phyloP scores from a whole-genome alignment of 305 asterid species.

The Fraxinus paxiana region DNA sequence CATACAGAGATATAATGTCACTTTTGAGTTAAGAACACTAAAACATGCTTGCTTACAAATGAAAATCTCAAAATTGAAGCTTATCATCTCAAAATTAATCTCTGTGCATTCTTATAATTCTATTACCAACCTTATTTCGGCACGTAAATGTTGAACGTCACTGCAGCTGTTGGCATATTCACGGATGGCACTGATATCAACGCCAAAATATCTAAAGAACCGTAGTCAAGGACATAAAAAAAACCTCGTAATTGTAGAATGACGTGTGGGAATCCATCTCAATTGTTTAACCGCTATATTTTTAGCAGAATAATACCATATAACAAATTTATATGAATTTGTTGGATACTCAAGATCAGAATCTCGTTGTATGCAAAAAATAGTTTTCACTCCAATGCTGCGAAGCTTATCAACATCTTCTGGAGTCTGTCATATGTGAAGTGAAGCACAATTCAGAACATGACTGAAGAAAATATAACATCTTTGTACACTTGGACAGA shows the following conservation, averaged over 20 bases:
- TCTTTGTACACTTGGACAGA: conserved; percentile 15
- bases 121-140: conserved; percentile 69
- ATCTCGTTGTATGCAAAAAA: conserved; percentile 83
- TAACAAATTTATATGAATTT: conserved; percentile 18
- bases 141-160: conserved; percentile 85
- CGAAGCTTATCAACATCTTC: conserved; percentile 94
- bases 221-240: conserved; percentile 46
- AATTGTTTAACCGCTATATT: not conserved
- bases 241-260: not conserved
- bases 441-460: conserved; percentile 18
- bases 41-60: not conserved
- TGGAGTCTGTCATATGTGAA: conserved; percentile 58
- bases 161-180: conserved; percentile 61
- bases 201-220: conserved; percentile 69
- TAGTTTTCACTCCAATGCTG: conserved; percentile 79
- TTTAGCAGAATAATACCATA: conserved; percentile 4
- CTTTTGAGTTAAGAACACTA: not conserved
- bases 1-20: not conserved
- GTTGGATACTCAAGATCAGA: conserved; percentile 94
- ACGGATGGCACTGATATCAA: conserved; percentile 71
- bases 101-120: not conserved
- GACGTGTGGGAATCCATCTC: not conserved
- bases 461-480: conserved; percentile 1
- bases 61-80: not conserved
- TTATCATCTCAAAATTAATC: not conserved